Conservation (phyloP, 2,329 filamentous ascomycete genomes). For the Scopulariopsis brevicaulis region DNA sequence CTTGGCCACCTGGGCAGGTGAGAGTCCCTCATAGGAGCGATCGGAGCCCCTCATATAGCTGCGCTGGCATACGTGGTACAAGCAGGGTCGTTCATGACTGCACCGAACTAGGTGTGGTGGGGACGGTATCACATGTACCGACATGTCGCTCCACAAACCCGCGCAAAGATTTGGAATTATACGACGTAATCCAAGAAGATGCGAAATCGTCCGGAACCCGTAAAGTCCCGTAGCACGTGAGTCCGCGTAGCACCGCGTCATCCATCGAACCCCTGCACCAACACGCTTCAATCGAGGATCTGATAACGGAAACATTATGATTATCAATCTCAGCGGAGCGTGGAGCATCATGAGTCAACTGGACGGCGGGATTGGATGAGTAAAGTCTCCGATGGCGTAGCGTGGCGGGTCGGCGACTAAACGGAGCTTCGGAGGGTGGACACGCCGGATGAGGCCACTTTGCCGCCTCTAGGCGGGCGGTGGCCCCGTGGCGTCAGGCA, state of each 20-base stretch:
- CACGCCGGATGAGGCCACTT: neutral
- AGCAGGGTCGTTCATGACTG: too few species aligned
- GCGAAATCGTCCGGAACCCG: neutral
- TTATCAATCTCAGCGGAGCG: neutral
- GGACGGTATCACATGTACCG: too few species aligned
- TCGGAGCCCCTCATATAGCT: too few species aligned
- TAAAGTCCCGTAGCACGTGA: neutral
- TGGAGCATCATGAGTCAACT: neutral
- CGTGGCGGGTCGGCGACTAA: neutral
- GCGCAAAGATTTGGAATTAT: neutral
- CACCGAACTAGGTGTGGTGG: too few species aligned
- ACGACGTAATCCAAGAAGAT: neutral
- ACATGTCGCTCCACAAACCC: too few species aligned
- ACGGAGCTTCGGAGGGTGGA: neutral
- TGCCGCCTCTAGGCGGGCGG: neutral
- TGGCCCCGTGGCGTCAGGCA: neutral
- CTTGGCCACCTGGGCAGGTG: neutral
- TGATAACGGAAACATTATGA: neutral
- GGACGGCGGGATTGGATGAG: neutral
- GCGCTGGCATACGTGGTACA: too few species aligned
- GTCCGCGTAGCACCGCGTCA: neutral
- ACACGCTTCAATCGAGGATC: neutral
- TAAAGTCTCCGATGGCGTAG: neutral
- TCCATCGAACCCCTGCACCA: neutral
- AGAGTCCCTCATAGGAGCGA: neutral